A percentile compares a stretch with the other conserved stretches of the same genome.
Conservation (phyloP, 495 filamentous ascomycete genomes). For the Penicillium riverlandense region DNA sequence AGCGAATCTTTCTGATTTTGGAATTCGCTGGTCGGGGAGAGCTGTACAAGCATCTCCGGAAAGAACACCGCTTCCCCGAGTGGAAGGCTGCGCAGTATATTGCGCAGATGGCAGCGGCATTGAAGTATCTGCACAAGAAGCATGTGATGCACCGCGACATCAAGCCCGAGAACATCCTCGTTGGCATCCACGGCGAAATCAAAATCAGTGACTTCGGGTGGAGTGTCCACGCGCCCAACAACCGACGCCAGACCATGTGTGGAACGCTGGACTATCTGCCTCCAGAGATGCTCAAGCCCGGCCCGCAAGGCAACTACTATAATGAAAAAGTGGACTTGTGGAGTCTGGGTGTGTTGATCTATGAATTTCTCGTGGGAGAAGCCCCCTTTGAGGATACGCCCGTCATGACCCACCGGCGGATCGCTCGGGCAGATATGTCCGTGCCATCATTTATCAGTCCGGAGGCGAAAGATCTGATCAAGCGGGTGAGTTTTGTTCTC, state of each 20-base stretch:
- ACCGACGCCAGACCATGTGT: slow-evolving; percentile 89
- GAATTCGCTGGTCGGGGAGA: slow-evolving; percentile 95
- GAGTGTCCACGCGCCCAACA: slow-evolving; percentile 97
- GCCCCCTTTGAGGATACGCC: slow-evolving; percentile 95
- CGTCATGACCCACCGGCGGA: slow-evolving; percentile 88
- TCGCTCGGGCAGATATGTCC: slow-evolving; percentile 84
- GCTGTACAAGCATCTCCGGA: slow-evolving; percentile 91
- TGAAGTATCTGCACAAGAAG: slow-evolving; percentile 91
- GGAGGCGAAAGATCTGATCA: slow-evolving; percentile 89
- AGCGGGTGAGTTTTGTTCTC: slow-evolving; percentile 53
- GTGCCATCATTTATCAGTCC: slow-evolving; percentile 84
- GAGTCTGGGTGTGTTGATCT: slow-evolving; percentile 90
- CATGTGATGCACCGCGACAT: slow-evolving; percentile 99
- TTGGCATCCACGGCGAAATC: slow-evolving; percentile 96
- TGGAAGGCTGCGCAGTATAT: slow-evolving; percentile 96
- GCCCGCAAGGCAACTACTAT: slow-evolving; percentile 75
- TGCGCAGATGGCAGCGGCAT: slow-evolving; percentile 94
- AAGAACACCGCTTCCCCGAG: slow-evolving; percentile 83
- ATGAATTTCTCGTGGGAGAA: slow-evolving; percentile 93
- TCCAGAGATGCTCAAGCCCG: slow-evolving; percentile 90
- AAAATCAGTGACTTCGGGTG: slow-evolving; percentile 98
- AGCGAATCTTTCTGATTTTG: slow-evolving; percentile 90
- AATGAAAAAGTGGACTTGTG: slow-evolving; percentile 94
- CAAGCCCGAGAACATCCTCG: slow-evolving; percentile 97
- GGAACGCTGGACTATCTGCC: slow-evolving; percentile 96